These are phyloP conservation scores for Pueraria montana DNA, from an alignment of 306 rosid genomes.

Conservation along the genomic window DNA sequence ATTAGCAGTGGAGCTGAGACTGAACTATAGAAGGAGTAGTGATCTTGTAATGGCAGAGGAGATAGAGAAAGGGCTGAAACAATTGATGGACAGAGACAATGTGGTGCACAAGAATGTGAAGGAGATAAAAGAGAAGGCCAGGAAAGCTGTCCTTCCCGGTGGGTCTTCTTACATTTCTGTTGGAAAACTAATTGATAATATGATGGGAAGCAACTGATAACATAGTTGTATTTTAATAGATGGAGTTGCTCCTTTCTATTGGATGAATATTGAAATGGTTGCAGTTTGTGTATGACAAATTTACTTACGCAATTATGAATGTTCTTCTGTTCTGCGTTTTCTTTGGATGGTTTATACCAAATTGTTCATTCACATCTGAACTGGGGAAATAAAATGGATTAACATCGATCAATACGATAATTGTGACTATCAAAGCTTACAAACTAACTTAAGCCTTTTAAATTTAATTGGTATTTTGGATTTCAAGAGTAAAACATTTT, in stretches of 20 bases:
- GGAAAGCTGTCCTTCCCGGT: slow-evolving; percentile 53
- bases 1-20: slow-evolving; percentile 56
- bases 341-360: neutral
- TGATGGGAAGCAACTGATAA: slow-evolving; percentile 42
- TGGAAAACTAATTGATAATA: slow-evolving; percentile 45
- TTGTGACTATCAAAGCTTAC: neutral
- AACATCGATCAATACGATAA: neutral
- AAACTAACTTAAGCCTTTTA: neutral
- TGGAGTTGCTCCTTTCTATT: slow-evolving; percentile 1
- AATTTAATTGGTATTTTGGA: neutral
- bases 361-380: neutral
- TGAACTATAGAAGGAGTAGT: slow-evolving; percentile 54
- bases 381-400: neutral
- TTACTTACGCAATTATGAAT: neutral
- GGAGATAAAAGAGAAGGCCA: slow-evolving; percentile 62
- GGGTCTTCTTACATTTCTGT: slow-evolving; percentile 61
- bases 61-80: slow-evolving; percentile 58
- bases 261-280: slow-evolving; percentile 6
- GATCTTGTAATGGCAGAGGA: slow-evolving; percentile 64
- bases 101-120: slow-evolving; percentile 58
- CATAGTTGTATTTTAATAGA: neutral
- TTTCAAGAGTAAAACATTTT: neutral
- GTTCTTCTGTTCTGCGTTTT: neutral
- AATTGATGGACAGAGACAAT: slow-evolving; percentile 54
- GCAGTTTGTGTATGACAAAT: neutral